These are phyloP conservation scores for Trichoderma citrinoviride DNA, from an alignment of 2,329 filamentous ascomycete genomes.

Conservation along the genomic window DNA sequence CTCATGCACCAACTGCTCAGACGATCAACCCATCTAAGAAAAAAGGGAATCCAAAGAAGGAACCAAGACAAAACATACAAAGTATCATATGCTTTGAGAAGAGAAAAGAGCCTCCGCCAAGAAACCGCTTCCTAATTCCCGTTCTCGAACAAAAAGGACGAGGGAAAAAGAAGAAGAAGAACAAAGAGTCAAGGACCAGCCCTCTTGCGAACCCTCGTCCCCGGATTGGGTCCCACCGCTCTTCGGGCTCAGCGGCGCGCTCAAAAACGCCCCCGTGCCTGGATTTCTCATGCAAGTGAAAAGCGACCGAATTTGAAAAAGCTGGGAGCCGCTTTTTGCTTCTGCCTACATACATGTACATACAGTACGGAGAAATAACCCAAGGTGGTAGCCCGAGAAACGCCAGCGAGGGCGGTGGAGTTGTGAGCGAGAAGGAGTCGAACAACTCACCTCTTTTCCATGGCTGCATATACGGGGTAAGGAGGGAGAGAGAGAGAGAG, in stretches of 20 bases:
- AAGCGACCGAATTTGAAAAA: slow-evolving; percentile 5
- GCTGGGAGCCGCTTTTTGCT: too few relatives aligned
- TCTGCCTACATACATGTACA: too few relatives aligned
- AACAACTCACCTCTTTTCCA: too few relatives aligned
- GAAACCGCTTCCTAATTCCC: too few relatives aligned
- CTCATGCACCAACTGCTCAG: not conserved
- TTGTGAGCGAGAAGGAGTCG: not conserved
- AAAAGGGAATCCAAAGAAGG: too few relatives aligned
- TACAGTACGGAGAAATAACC: too few relatives aligned
- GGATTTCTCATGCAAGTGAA: slow-evolving; percentile 1
- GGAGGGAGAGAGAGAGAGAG: not conserved
- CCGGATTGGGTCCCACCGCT: slow-evolving; percentile 15
- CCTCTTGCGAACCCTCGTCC: not conserved
- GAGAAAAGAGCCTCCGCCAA: too few relatives aligned
- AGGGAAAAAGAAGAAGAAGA: not conserved
- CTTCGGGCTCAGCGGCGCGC: slow-evolving; percentile 15
- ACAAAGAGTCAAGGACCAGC: not conserved
- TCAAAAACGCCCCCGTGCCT: not conserved
- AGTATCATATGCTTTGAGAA: too few relatives aligned
- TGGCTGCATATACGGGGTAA: too few relatives aligned
- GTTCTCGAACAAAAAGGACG: not conserved
- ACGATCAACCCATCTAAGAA: not conserved
- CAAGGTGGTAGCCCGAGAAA: too few relatives aligned
- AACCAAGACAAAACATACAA: too few relatives aligned
- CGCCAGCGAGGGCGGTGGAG: not conserved